Percentiles rank a stretch among this genome's conserved stretches.
Evolutionary conservation across 441 rosid species (phyloP).

Genomic region (Pelargonium cotyledonis): DNA sequence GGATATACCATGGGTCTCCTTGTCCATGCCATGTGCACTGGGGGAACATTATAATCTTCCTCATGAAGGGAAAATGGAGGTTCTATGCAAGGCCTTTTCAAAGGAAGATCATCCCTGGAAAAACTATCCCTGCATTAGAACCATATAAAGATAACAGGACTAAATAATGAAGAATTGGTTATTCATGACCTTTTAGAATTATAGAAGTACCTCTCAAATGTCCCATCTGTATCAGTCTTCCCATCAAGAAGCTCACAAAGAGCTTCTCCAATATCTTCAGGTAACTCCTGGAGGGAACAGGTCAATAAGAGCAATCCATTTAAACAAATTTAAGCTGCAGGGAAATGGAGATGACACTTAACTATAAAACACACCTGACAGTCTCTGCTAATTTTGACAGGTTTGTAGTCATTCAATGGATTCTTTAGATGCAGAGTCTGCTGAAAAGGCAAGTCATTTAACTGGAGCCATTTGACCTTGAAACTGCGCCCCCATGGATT

Average conservation of each 20-base stretch:
- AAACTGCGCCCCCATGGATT: constrained; percentile 95
- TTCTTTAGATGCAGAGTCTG: constrained; percentile 94
- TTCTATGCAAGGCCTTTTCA: constrained; percentile 44
- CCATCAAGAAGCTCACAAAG: constrained; percentile 86
- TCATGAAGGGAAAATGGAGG: constrained; percentile 50
- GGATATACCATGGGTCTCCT: constrained; percentile 42
- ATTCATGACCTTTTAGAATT: constrained; percentile 5
- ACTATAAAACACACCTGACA: constrained; percentile 57
- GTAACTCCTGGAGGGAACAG: constrained; percentile 55
- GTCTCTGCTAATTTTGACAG: constrained; percentile 97
- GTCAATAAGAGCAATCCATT: constrained; percentile 13
- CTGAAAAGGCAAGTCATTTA: constrained; percentile 84
- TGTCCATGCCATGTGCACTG: constrained; percentile 44
- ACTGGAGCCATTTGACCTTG: constrained; percentile 79
- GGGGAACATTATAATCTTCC: constrained; percentile 43
- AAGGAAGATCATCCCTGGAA: constrained; percentile 44
- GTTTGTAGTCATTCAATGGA: constrained; percentile 84
- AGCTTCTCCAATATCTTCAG: constrained; percentile 84
- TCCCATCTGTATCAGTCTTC: constrained; percentile 40
- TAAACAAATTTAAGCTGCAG: constrained; percentile 4
- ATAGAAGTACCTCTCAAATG: constrained; percentile 42
- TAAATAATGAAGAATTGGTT: neutral
- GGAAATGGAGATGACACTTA: constrained; percentile 7
- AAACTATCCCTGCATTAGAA: constrained; percentile 19
- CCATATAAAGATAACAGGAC: neutral